Base-by-base conservation (phyloP, 352 stramenopile species). In the Pythium biforme region DNA sequence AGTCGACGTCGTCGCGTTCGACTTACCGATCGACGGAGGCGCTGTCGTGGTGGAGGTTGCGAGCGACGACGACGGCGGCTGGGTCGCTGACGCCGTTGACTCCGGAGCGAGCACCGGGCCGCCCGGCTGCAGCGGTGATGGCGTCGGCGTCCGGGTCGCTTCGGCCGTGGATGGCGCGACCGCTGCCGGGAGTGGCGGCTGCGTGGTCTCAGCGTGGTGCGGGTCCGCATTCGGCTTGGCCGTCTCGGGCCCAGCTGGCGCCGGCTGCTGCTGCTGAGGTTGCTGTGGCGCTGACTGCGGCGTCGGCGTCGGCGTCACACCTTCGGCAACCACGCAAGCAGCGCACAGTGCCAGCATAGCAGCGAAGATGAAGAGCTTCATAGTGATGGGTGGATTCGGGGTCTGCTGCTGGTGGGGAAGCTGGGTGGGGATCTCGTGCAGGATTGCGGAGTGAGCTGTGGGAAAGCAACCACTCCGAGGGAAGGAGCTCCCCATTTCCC, bases 291-390 rank as follows among this genome's bases (percentile, higher is more conserved):
- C 39, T 5, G 53, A 17, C 53, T 52, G 40, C 12, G 54, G 41
- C 41, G 41, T 52, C 4, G 54, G 41, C 48, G 25, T 25, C 25
- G 37, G 37, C 17, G 31, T 34, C 3, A 9, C 53, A 25, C 53
- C 54, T 17, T 60, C 19, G 2, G 40, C 41, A 26, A 20, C 4
- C 6, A 12, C 54, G 17, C 41, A 19, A 1, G 33, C 45, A 15
- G 20, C 43, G 45, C 45, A 46, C 22, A 63, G 25, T 10, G 54
- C 54, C 15, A 31, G n/a, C 17, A 34, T 10, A 22, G 23, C 23
- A 34, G 14, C 33, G 40, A 6, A 43, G 45, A 41, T 15, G n/a
- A 19, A 48, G 33, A 53, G 37, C 49, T 65, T 59, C 50, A 59
- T 65, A 31, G 25, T 11, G 6, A 10, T 27, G 4, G 37, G 43